Percentiles rank a stretch among this genome's conserved stretches.
phyloP scores from a whole-genome alignment of 1,284 basidiomycete genomes.

The Microbotryum saponariae region DNA sequence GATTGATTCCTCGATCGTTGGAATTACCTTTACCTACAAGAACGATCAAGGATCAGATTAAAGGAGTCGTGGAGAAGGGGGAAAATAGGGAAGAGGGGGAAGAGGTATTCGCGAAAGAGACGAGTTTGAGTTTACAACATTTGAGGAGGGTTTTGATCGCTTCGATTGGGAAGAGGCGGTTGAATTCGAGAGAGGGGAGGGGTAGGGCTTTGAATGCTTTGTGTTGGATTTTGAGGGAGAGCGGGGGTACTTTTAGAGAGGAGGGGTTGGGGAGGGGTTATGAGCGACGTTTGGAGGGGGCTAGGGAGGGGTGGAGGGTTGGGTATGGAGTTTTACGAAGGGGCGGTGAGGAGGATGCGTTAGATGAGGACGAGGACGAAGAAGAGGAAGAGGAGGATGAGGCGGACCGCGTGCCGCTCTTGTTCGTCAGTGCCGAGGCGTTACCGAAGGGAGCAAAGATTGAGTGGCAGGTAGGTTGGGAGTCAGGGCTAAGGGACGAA shows the following conservation, averaged over 20 bases:
- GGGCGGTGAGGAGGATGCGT: neutral
- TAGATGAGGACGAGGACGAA: neutral
- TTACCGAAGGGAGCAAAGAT: constrained; percentile 65
- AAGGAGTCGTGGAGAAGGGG: too few species aligned
- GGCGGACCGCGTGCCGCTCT: constrained; percentile 44
- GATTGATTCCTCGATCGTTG: constrained; percentile 56
- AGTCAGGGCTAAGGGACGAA: constrained; percentile 36
- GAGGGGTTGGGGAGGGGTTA: constrained; percentile 1
- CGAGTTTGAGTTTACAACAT: constrained; percentile 22
- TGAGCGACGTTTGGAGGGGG: neutral
- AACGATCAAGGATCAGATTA: neutral
- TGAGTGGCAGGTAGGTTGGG: constrained; percentile 47
- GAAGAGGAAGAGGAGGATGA: neutral
- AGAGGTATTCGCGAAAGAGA: neutral
- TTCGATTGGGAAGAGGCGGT: neutral
- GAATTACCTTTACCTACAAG: neutral
- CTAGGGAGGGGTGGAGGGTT: too few species aligned
- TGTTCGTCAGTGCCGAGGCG: constrained; percentile 61
- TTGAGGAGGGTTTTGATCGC: constrained; percentile 9
- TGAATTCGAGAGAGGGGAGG: constrained; percentile 2
- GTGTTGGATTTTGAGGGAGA: constrained; percentile 1
- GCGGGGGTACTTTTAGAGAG: neutral
- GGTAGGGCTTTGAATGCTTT: neutral
- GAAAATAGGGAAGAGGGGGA: neutral
- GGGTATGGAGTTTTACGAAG: neutral